These are phyloP conservation scores for Lactarius pseudohatsudake DNA, from an alignment of 768 basidiomycete genomes.

Conservation along the genomic window DNA sequence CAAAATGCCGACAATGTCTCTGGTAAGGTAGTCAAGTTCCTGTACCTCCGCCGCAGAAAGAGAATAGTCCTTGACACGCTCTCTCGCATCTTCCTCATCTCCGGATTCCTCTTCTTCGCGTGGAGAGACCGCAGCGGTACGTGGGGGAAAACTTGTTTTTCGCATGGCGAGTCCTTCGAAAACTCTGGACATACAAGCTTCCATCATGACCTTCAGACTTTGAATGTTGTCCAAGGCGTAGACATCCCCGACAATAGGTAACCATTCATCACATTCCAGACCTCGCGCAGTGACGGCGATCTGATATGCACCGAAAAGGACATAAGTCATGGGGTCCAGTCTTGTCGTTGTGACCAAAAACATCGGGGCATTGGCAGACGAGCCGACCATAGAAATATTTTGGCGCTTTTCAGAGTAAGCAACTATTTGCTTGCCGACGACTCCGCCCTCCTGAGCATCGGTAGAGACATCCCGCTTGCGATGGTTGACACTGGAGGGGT, in stretches of 20 bases:
- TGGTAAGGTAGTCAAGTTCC: conserved; percentile 73
- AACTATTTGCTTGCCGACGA: conserved; percentile 68
- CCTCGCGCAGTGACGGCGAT: conserved; percentile 69
- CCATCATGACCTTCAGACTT: conserved; percentile 74
- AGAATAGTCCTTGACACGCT: conserved; percentile 42
- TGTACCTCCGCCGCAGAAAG: conserved; percentile 67
- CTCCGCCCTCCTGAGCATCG: conserved; percentile 32
- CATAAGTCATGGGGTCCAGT: conserved; percentile 84
- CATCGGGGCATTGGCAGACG: conserved; percentile 44
- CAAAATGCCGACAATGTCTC: conserved; percentile 70
- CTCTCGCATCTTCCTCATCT: conserved; percentile 50
- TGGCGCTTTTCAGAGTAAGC: conserved; percentile 84
- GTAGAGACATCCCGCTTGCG: conserved; percentile 51
- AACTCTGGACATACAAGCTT: conserved; percentile 82
- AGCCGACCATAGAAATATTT: conserved; percentile 55
- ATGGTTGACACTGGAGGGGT: conserved; percentile 84
- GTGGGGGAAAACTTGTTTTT: conserved; percentile 41
- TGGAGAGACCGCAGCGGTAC: conserved; percentile 38
- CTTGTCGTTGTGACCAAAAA: conserved; percentile 80
- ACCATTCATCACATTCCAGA: conserved; percentile 87
- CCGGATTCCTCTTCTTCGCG: conserved; percentile 57
- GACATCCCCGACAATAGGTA: conserved; percentile 75
- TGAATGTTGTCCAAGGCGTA: conserved; percentile 81
- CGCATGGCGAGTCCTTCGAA: conserved; percentile 75
- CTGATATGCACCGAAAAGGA: conserved; percentile 87